These are phyloP conservation scores for Suillus variegatus DNA, from an alignment of 768 basidiomycete genomes.

Conservation along the genomic window DNA sequence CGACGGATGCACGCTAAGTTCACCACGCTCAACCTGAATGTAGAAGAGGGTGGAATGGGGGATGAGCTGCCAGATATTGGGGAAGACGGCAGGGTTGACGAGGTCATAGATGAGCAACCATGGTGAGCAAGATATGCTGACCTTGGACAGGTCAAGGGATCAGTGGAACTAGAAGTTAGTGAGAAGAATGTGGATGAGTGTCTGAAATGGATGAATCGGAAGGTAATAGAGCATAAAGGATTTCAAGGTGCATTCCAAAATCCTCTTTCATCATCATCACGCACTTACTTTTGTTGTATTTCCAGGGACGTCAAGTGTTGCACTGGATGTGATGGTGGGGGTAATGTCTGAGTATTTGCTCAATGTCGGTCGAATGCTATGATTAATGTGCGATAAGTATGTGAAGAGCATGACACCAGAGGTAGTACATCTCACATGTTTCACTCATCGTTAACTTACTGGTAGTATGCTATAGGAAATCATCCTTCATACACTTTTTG, in stretches of 20 bases:
- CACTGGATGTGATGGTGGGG: conserved; percentile 63
- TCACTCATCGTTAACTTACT: neutral
- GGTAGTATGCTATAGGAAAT: conserved; percentile 68
- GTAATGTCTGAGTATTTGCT: conserved; percentile 51
- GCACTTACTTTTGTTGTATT: neutral
- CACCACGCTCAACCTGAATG: conserved; percentile 15
- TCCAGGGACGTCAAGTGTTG: conserved; percentile 67
- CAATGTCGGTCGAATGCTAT: conserved; percentile 85
- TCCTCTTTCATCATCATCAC: neutral
- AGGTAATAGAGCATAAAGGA: conserved; percentile 66
- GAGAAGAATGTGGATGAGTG: conserved; percentile 62
- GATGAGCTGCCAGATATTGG: conserved; percentile 35
- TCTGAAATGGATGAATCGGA: conserved; percentile 68
- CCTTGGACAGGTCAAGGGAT: conserved; percentile 12
- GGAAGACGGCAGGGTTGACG: conserved; percentile 26
- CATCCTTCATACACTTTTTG: conserved; percentile 86
- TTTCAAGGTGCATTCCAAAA: conserved; percentile 73
- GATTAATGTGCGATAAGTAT: conserved; percentile 65
- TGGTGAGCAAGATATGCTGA: conserved; percentile 40
- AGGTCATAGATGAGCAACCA: conserved; percentile 57
- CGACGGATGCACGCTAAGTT: conserved; percentile 70
- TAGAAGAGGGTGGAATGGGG: conserved; percentile 36
- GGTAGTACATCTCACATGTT: conserved; percentile 44
- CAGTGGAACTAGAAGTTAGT: conserved; percentile 53
- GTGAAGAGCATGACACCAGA: conserved; percentile 79